These are phyloP conservation scores for Echinosophora koreensis DNA, from an alignment of 306 rosid genomes.

Conservation along the genomic window DNA sequence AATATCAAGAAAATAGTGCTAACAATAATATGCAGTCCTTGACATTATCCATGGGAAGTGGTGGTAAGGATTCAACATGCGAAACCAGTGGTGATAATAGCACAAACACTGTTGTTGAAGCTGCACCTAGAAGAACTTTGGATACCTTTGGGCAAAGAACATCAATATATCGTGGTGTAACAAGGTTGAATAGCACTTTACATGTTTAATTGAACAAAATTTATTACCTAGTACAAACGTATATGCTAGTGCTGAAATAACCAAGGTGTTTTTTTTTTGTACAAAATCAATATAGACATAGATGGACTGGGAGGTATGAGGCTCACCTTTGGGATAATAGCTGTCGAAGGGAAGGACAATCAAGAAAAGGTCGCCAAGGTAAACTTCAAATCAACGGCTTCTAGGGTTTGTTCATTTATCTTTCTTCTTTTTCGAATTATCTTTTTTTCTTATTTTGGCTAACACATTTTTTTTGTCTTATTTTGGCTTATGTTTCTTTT, in stretches of 20 bases:
- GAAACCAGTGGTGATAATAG: slow-evolving; percentile 77
- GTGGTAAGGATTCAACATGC: slow-evolving; percentile 69
- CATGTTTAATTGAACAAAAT: not conserved
- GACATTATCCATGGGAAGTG: slow-evolving; percentile 92
- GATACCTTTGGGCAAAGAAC: slow-evolving; percentile 79
- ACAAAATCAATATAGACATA: slow-evolving; percentile 59
- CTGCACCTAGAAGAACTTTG: slow-evolving; percentile 64
- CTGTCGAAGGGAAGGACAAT: slow-evolving; percentile 89
- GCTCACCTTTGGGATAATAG: slow-evolving; percentile 97
- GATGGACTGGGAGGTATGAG: slow-evolving; percentile 92
- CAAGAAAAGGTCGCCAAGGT: slow-evolving; percentile 90
- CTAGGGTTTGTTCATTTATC: slow-evolving; percentile 8
- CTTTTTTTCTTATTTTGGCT: slow-evolving; percentile 17
- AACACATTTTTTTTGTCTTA: slow-evolving; percentile 24
- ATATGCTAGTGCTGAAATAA: not conserved
- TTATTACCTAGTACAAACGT: not conserved
- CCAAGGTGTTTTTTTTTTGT: too few species aligned
- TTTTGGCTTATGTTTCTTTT: slow-evolving; percentile 35
- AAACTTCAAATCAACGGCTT: not conserved
- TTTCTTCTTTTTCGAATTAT: not conserved
- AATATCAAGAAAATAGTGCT: slow-evolving; percentile 69
- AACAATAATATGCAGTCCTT: slow-evolving; percentile 71
- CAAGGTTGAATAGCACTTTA: slow-evolving; percentile 52
- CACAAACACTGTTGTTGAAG: slow-evolving; percentile 50
- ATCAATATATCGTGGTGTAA: slow-evolving; percentile 80